Evolutionary conservation across 2,329 filamentous ascomycete species (phyloP).

Genomic region (Mariannaea elegans): DNA sequence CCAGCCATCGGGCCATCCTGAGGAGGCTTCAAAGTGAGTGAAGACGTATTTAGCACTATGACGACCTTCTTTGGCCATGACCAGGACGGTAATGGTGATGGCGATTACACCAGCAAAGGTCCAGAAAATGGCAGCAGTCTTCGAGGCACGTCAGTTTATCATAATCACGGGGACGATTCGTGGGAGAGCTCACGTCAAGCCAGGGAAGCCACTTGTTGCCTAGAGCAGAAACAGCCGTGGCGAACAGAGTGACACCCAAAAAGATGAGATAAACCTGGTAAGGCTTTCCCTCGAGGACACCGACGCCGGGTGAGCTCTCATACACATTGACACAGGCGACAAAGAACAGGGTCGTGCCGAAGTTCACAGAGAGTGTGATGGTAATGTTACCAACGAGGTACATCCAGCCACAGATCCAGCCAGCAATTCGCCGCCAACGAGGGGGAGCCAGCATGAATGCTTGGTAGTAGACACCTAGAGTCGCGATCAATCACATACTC

Average conservation of each 20-base stretch:
- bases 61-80: constrained; percentile 74
- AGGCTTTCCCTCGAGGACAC: constrained; percentile 56
- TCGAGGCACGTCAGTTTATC: constrained; percentile 16
- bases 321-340: constrained; percentile 66
- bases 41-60: constrained; percentile 71
- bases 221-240: constrained; percentile 71
- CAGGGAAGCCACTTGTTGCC: constrained; percentile 73
- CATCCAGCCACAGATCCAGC: constrained; percentile 79
- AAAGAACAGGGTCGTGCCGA: constrained; percentile 75
- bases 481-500: constrained; percentile 30
- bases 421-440: constrained; percentile 68
- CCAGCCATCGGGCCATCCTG: constrained; percentile 77
- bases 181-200: constrained; percentile 67
- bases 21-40: constrained; percentile 72
- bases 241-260: constrained; percentile 71
- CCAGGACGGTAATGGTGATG: constrained; percentile 69
- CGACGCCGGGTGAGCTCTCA: constrained; percentile 52
- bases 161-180: neutral
- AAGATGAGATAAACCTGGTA: constrained; percentile 80
- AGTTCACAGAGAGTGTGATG: constrained; percentile 85
- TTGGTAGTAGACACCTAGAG: constrained; percentile 74
- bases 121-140: constrained; percentile 79
- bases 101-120: constrained; percentile 76
- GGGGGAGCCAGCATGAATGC: constrained; percentile 76
- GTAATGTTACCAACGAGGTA: constrained; percentile 84